Percentiles rank a stretch among this genome's conserved stretches.
These are phyloP conservation scores for Phalaenopsis aphrodite DNA, from an alignment of 106 monocot species.

Conservation along the genomic window DNA sequence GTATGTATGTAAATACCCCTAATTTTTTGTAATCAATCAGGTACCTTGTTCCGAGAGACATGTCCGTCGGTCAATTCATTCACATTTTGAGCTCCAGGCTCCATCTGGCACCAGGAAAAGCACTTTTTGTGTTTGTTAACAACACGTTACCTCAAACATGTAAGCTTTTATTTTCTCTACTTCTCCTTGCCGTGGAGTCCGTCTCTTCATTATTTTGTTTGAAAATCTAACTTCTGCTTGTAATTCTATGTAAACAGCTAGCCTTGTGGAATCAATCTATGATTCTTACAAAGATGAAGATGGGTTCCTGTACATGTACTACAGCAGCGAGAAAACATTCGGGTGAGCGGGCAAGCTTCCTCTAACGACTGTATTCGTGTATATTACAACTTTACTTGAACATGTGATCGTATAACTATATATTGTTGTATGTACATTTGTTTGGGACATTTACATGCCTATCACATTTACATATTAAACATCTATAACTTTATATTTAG, in stretches of 20 bases:
- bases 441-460: background rate
- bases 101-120: conserved; percentile 69
- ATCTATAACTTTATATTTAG: too few species aligned
- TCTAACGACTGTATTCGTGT: background rate
- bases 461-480: too few species aligned
- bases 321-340: conserved; percentile 64
- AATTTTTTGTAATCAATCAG: conserved; percentile 19
- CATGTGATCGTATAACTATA: background rate
- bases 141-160: conserved; percentile 81
- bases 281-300: conserved; percentile 50
- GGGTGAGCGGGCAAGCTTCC: conserved; percentile 10
- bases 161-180: conserved; percentile 2
- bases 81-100: conserved; percentile 62
- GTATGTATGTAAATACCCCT: too few species aligned
- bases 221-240: background rate
- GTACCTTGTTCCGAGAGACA: conserved; percentile 70
- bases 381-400: background rate
- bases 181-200: background rate
- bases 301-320: conserved; percentile 67
- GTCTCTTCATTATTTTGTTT: background rate
- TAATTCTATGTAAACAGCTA: conserved; percentile 13
- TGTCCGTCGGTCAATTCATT: conserved; percentile 87
- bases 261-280: conserved; percentile 36
- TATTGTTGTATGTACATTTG: background rate
- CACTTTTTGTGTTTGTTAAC: conserved; percentile 84